These are phyloP conservation scores for Raddia distichophylla DNA, from an alignment of 176 grass and related monocot genomes.

Conservation along the genomic window DNA sequence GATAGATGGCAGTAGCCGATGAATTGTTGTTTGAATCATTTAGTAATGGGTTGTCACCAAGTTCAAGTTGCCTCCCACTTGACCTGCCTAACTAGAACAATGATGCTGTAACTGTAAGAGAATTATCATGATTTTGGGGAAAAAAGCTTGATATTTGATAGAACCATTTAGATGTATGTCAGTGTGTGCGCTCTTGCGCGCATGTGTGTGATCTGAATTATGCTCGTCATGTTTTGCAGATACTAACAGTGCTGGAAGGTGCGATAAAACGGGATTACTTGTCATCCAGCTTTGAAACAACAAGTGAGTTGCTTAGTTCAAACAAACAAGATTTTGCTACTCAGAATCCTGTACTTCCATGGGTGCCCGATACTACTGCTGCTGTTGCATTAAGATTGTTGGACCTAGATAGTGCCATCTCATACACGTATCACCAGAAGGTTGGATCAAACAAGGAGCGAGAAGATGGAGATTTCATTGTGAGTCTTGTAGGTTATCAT, in stretches of 20 bases:
- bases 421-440: conserved; percentile 62
- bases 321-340: conserved; percentile 32
- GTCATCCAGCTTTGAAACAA: conserved; percentile 75
- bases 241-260: conserved; percentile 77
- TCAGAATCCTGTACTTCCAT: conserved; percentile 73
- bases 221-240: conserved; percentile 42
- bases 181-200: not conserved
- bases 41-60: not conserved
- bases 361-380: conserved; percentile 70
- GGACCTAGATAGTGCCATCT: conserved; percentile 75
- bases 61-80: not conserved
- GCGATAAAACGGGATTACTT: conserved; percentile 77
- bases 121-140: conserved; percentile 18
- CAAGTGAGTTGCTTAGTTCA: conserved; percentile 71
- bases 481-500: conserved; percentile 52
- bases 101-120: not conserved
- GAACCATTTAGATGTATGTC: not conserved
- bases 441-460: conserved; percentile 57
- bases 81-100: not conserved
- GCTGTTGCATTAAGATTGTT: conserved; percentile 84
- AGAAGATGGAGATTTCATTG: conserved; percentile 58
- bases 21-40: conserved; percentile 4
- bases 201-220: conserved; percentile 27
- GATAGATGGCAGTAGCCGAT: not conserved
- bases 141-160: not conserved